These are phyloP conservation scores for Phoenix roebelenii DNA, from an alignment of 176 grass and related monocot species.

Conservation along the genomic window DNA sequence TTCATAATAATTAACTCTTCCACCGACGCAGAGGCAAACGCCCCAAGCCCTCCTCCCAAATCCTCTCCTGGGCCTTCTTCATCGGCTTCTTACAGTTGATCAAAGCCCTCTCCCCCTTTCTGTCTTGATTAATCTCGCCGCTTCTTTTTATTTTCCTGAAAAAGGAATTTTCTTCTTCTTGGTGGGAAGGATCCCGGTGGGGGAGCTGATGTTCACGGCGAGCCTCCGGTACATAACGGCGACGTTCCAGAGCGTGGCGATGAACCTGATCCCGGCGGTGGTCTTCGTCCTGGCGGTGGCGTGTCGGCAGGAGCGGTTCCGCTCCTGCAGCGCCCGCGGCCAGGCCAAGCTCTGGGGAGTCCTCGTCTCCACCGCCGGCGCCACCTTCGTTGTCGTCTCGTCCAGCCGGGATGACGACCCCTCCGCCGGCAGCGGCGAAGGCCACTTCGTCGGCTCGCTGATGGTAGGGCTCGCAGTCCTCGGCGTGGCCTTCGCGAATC, in stretches of 20 bases:
- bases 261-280: slow-evolving; percentile 20
- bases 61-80: slow-evolving; percentile 14
- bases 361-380: slow-evolving; percentile 3
- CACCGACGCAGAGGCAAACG: too few relatives aligned
- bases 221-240: slow-evolving; percentile 27
- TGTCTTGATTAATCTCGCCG: too few relatives aligned
- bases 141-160: too few relatives aligned
- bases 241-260: slow-evolving; percentile 21
- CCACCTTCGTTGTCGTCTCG: slow-evolving; percentile 3
- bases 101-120: too few relatives aligned
- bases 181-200: slow-evolving; percentile 12
- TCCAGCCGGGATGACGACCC: neutral
- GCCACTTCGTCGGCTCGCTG: slow-evolving; percentile 9
- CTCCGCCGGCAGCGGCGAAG: neutral
- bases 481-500: neutral
- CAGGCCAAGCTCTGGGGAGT: slow-evolving; percentile 20
- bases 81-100: slow-evolving; percentile 27
- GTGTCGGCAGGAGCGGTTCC: slow-evolving; percentile 10
- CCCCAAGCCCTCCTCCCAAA: slow-evolving; percentile 6
- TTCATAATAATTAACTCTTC: too few relatives aligned
- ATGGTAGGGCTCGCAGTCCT: slow-evolving; percentile 17
- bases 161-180: too few relatives aligned
- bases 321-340: slow-evolving; percentile 5
- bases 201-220: slow-evolving; percentile 18
- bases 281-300: slow-evolving; percentile 25